Evolutionary conservation across 2,329 filamentous ascomycete genomes (phyloP), one percentile per base, ranked within the genome.

Genomic region (Colletotrichum sp.): DNA sequence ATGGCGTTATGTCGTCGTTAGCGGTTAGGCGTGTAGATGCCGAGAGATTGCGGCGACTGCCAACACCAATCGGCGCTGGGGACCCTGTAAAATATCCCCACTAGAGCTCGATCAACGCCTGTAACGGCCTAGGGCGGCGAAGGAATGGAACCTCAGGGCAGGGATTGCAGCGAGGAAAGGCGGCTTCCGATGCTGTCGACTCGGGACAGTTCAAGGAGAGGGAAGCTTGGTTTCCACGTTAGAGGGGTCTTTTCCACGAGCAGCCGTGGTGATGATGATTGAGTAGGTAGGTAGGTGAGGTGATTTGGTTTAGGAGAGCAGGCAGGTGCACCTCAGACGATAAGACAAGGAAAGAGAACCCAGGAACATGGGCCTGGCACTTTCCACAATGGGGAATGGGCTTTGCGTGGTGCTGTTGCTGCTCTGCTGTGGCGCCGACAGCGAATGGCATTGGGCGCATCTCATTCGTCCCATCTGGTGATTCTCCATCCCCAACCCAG

Each of bases 1-100:
- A 15, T 67, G 39, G 36, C 39, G 28, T 62, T 65, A 32, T 9
- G 59, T 71, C 55, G 60, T 62, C 12, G 55, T 30, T 68, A 26
- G 24, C 64, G 28, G 63, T 60, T 32, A 34, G 69, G 30, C 55
- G 32, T 68, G 15, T 32, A 59, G 64, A 60, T 75, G 73, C 73
- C 73, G 64, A 75, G 73, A 73, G 70, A 73, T 75, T 48, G 70
- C 73, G 59, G 64, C 73, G 32, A 52, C 32, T 6, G 64, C 26
- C 73, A 34, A 44, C 39, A 63, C 32, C 63, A 73, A 52, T 36
- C n/a, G 74, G 44, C 36, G 57, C 30, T 68, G 26, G 28, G 24
- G 22, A 26, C 60, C 68, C 68, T 71, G 68, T 48, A 73, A 39
- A 32, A 30, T 64, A 75, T 73, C 70, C 13, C 68, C 34, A 68